Conservation (phyloP, 129 eudicot genomes). For the Arctium minus region DNA sequence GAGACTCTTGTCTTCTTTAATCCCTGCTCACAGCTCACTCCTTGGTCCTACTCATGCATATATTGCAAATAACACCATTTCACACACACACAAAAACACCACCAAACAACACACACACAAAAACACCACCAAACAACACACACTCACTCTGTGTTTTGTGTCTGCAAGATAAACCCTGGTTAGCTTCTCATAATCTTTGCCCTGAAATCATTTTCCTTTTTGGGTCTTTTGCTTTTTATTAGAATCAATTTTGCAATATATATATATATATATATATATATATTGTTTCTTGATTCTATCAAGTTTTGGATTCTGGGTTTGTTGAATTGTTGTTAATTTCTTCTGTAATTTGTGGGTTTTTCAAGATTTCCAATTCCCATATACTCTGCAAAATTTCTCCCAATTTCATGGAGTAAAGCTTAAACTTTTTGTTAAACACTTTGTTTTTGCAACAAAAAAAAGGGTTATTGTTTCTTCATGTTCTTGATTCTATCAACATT, state of each 20-base stretch:
- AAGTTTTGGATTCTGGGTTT: background rate
- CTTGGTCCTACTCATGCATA: slow-evolving; percentile 32
- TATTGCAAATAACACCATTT: slow-evolving; percentile 12
- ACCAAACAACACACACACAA: background rate
- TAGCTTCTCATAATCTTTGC: background rate
- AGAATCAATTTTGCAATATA: background rate
- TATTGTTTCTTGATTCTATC: slow-evolving; percentile 4
- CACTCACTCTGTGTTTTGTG: slow-evolving; percentile 2
- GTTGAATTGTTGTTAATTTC: background rate
- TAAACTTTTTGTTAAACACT: too few species aligned
- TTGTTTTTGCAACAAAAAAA: background rate
- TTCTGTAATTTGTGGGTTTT: slow-evolving; percentile 14
- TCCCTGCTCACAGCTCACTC: slow-evolving; percentile 27
- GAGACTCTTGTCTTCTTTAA: slow-evolving; percentile 14
- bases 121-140: slow-evolving; percentile 14
- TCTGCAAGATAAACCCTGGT: slow-evolving; percentile 5
- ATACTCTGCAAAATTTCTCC: slow-evolving; percentile 7
- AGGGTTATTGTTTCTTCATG: background rate
- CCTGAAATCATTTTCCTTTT: background rate
- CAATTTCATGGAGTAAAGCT: slow-evolving; percentile 10
- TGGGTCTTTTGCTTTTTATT: background rate
- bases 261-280: too few species aligned
- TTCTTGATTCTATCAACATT: background rate
- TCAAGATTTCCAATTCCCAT: slow-evolving; percentile 10
- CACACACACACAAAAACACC: slow-evolving; percentile 17